Evolutionary conservation across 257 asterid genomes (phyloP), one percentile per base, ranked within the genome.

Genomic region (Solanum virginianum): DNA sequence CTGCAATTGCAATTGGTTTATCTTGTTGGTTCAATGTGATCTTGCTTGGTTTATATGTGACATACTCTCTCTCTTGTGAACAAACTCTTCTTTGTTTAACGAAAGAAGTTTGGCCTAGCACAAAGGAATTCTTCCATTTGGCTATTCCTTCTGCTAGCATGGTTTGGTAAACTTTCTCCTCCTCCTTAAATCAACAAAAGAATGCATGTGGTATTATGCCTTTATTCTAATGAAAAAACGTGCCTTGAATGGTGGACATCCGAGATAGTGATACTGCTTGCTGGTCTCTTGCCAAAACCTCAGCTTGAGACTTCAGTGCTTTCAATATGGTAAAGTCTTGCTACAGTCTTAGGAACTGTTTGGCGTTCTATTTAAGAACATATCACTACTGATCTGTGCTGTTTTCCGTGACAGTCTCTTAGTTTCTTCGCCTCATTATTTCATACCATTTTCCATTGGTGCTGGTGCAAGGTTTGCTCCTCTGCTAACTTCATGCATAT

Each of bases 1-100:
- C 98, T 4, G 96, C 98, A 1, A 18, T 92, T 22, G 91, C 96
- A n/a, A 90, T 94, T 18, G 92, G 95, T 65, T 80, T 96, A 56
- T 90, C 99, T 0, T 95, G 89, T 89, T 93, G 95, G 96, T 81
- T 94, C 56, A 93, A 95, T 24, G 97, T 90, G 14, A 63, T 91
- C 43, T 81, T 93, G 88, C 90, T 96, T 22, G 65, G 51, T 53
- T 93, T 45, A 32, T 94, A 94, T 69, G 90, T 93, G 36, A 87
- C 83, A 80, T 91, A 88, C 79, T 96, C 99, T 6, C 53, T 92
- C 0, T 71, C 93, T 47, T 93, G 98, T 53, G 57, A 85, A 17
- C 84, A 85, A 26, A 91, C 97, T 3, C 87, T 88, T 4, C 83
- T 83, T 32, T 20, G 90, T 3, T 87, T 88, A 45, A 92, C 93